Base-by-base conservation (phyloP, 2,329 filamentous ascomycete genomes). In the Truncatella angustata region DNA sequence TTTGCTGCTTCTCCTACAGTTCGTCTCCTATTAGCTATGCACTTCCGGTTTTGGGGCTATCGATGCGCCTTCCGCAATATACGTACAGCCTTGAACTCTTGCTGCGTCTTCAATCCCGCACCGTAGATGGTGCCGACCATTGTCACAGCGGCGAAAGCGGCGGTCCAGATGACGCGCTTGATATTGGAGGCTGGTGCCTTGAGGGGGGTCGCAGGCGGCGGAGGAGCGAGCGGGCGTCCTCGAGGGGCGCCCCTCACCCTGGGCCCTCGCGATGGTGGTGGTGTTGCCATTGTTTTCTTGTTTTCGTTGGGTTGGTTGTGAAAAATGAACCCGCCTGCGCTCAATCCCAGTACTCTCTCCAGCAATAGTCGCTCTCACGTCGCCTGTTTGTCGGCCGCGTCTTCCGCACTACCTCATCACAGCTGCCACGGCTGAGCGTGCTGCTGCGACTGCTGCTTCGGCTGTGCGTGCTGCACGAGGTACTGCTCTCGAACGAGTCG, bases 41-140 rank as follows among this genome's bases (percentile, higher is more conserved):
- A 5, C 1, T 5, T 5, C 24, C 7, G 26, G 12, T 11, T 14
- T 10, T 32, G 23, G 40, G 32, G 16, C 34, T 23, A 28, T 30
- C 28, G 18, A 35, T 37, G 36, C 23, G 20, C 9, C 5, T 14
- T 34, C 7, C 20, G 21, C 26, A 18, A 14, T 2, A 21, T 12
- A 55, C 62, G 35, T 53, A 77, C 76, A 60, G 75, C 64, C 55
- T 69, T 65, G 58, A 71, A 77, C 56, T 80, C 74, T 53, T 72
- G 67, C 54, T 77, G 73, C 44, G 71, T 70, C 65, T 79, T 79
- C 42, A 80, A 61, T 42, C 74, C 73, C 5, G 77, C 77, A 48
- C 77, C 77, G 51, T 77, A 78, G 43, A 76, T 67, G 40, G 73
- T 64, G 53, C 76, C 76, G 28, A 77, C 74, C 53, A 73, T 66